phyloP scores from a whole-genome alignment of 1,284 basidiomycete species.

The Gymnopus androsaceus region DNA sequence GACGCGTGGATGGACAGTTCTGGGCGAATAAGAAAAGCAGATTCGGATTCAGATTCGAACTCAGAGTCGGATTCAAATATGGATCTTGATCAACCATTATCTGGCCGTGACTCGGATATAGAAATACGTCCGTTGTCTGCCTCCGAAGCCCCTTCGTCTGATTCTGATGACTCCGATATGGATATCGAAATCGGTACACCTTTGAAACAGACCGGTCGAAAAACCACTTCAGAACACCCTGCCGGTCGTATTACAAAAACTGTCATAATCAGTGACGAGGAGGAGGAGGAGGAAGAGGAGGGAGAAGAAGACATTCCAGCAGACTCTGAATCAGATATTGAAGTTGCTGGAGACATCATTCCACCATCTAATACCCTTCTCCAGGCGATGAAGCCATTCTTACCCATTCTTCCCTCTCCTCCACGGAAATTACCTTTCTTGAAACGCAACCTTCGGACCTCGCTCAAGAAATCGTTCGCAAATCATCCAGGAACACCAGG shows the following conservation, averaged over 20 bases:
- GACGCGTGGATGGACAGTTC: not conserved
- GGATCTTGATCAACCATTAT: not conserved
- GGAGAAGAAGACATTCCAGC: not conserved
- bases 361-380: constrained; percentile 1
- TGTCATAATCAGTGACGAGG: not conserved
- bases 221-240: no score
- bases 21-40: not conserved
- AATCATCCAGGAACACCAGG: not conserved
- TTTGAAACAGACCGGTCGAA: not conserved
- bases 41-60: constrained; percentile 2
- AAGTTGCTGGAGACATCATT: not conserved
- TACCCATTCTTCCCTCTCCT: constrained; percentile 2
- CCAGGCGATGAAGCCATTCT: constrained; percentile 6
- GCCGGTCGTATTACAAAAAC: not conserved
- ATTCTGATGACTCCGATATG: not conserved
- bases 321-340: not conserved
- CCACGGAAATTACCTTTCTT: constrained; percentile 15
- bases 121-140: no score
- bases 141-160: not conserved
- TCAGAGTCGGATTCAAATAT: not conserved
- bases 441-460: constrained; percentile 10
- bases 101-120: no score
- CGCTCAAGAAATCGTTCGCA: constrained; percentile 4
- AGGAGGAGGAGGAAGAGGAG: not conserved
- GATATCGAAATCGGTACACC: not conserved